Evolutionary conservation across 1,139 yeast species (phyloP).

Genomic region (Nakaseomyces delphensis): DNA sequence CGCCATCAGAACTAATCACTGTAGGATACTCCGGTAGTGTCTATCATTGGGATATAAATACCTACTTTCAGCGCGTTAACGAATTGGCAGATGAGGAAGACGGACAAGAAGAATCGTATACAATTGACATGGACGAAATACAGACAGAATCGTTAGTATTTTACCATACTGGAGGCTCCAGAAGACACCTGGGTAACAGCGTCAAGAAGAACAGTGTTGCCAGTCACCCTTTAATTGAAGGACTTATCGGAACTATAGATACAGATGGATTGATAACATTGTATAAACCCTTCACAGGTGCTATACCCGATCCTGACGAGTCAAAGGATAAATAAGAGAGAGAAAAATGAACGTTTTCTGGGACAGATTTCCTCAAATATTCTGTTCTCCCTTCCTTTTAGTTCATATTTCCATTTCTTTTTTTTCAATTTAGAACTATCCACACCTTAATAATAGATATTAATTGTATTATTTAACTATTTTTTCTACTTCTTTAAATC

Average conservation of each 20-base stretch:
- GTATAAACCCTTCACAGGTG: slow-evolving; percentile 27
- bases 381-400: not conserved
- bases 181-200: slow-evolving; percentile 17
- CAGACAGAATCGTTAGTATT: slow-evolving; percentile 25
- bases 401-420: too few relatives aligned
- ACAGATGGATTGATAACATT: slow-evolving; percentile 27
- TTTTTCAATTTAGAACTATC: too few relatives aligned
- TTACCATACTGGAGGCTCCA: slow-evolving; percentile 30
- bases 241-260: slow-evolving; percentile 25
- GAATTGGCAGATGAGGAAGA: slow-evolving; percentile 11
- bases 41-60: slow-evolving; percentile 28
- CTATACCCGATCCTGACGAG: slow-evolving; percentile 14
- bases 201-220: slow-evolving; percentile 22
- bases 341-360: not conserved
- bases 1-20: slow-evolving; percentile 24
- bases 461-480: too few relatives aligned
- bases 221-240: slow-evolving; percentile 23
- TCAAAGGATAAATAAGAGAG: not conserved
- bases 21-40: slow-evolving; percentile 29
- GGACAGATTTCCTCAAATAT: too few relatives aligned
- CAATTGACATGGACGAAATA: slow-evolving; percentile 15
- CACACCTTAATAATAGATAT: too few relatives aligned
- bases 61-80: slow-evolving; percentile 14
- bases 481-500: too few relatives aligned
- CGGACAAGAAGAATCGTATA: slow-evolving; percentile 12